Evolutionary conservation across 805 yeast species (phyloP), one percentile per base, ranked within the genome.

Genomic region (Ogataea methanolica): DNA sequence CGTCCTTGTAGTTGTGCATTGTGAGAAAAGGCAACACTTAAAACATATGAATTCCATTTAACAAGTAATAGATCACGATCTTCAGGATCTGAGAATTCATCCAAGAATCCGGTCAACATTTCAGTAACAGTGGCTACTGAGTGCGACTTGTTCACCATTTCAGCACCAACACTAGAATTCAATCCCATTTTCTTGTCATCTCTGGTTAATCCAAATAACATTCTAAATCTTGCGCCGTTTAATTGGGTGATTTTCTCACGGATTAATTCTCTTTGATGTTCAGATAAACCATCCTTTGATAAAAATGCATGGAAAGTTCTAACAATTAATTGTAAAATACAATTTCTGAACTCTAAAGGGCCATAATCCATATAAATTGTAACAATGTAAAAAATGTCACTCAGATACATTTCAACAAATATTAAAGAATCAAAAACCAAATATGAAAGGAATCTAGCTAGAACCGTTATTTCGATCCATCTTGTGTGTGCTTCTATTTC

Each of bases 291-390:
- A 1, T 80, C 81, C 49, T 78, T 82, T 17, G 80, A 74, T 14
- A 81, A 68, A 54, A 84, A 79, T 0, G 94, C 78, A 55, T 86
- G 94, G 39, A 88, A 73, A 2, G 85, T 73, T 56, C 88, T 85
- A 58, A 82, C 72, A 17, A 84, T 63, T 39, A 88, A 63, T 50
- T 79, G 80, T 55, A 84, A 82, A 36, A 87, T 68, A 35, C 75
- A 81, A 16, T 66, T 63, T 46, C 96, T 80, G 51, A 88, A 73
- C 33, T 83, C 79, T 33, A 74, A 61, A 12, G 74, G 73, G 6
- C 75, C 73, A 47, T 70, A 66, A 58, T 77, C 82, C 62, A 79
- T 76, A 62, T 76, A 77, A 19, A 86, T 70, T 0, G 92, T 76
- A 31, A 85, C 76, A 50, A 88, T 71, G 56, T 80, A 82, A 47